phyloP scores from a whole-genome alignment of 2,329 filamentous ascomycete genomes.

The Trichoderma endophyticum region DNA sequence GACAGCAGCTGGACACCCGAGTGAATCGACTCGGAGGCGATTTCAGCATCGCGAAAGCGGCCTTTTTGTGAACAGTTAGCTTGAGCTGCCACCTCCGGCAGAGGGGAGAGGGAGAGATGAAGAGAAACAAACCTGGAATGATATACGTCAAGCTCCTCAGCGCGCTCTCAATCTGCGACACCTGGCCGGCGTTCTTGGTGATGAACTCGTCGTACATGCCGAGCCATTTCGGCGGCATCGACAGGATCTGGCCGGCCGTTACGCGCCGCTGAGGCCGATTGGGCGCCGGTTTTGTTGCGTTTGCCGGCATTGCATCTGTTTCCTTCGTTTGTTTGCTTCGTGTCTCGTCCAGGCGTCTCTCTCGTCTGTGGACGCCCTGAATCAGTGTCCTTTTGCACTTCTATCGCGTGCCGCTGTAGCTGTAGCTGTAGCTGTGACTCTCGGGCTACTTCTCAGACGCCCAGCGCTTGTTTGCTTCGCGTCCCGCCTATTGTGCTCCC shows the following conservation, averaged over 20 bases:
- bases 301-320: conserved; percentile 10
- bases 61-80: conserved; percentile 42
- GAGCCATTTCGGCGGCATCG: conserved; percentile 63
- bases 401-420: background rate
- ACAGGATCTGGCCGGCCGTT: conserved; percentile 42
- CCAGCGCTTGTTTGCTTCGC: background rate
- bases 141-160: conserved; percentile 92
- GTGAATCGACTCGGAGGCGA: conserved; percentile 89
- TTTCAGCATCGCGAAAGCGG: conserved; percentile 86
- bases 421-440: background rate
- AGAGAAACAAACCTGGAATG: conserved; percentile 65
- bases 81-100: no score
- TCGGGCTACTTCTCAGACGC: background rate
- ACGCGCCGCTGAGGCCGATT: conserved; percentile 20
- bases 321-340: background rate
- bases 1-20: conserved; percentile 86
- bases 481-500: background rate
- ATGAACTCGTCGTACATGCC: conserved; percentile 84
- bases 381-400: background rate
- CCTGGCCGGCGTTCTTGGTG: conserved; percentile 87
- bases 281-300: conserved; percentile 10
- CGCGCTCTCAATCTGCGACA: conserved; percentile 92
- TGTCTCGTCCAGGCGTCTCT: background rate
- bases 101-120: background rate
- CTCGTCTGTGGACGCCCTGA: background rate